phyloP scores from a whole-genome alignment of 768 basidiomycete genomes.

The Gyrodon lividus region DNA sequence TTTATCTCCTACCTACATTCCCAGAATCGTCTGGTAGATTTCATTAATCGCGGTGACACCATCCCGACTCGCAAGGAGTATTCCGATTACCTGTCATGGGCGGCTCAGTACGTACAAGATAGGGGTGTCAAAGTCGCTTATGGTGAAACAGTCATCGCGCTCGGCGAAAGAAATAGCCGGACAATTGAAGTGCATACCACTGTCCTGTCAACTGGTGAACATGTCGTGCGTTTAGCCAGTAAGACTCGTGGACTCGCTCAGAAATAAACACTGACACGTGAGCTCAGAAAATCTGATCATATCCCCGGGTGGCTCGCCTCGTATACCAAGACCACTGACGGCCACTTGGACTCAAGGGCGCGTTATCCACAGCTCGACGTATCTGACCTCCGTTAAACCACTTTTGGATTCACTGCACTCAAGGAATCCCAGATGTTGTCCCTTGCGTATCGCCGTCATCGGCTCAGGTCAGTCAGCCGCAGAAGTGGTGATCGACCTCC shows the following conservation, averaged over 20 bases:
- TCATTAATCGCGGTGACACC: conserved; percentile 53
- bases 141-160: conserved; percentile 45
- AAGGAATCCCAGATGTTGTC: conserved; percentile 11
- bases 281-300: conserved; percentile 46
- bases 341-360: conserved; percentile 32
- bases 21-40: conserved; percentile 46
- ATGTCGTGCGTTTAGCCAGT: conserved; percentile 38
- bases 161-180: conserved; percentile 33
- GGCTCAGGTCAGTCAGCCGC: conserved; percentile 50
- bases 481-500: conserved; percentile 46
- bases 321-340: conserved; percentile 39
- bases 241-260: conserved; percentile 17
- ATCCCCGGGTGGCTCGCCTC: conserved; percentile 48
- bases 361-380: conserved; percentile 45
- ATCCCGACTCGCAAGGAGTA: conserved; percentile 54
- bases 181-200: conserved; percentile 41
- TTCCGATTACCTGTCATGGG: conserved; percentile 55
- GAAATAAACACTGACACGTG: conserved; percentile 2
- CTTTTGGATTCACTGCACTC: conserved; percentile 33
- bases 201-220: conserved; percentile 35
- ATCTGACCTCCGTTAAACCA: conserved; percentile 37
- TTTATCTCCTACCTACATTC: conserved; percentile 53
- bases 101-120: conserved; percentile 42
- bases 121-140: conserved; percentile 44
- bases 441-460: conserved; percentile 44